A percentile compares a stretch with the other conserved stretches of the same genome.
phyloP scores from a whole-genome alignment of 2,329 filamentous ascomycete species.

The Alternaria sp. region DNA sequence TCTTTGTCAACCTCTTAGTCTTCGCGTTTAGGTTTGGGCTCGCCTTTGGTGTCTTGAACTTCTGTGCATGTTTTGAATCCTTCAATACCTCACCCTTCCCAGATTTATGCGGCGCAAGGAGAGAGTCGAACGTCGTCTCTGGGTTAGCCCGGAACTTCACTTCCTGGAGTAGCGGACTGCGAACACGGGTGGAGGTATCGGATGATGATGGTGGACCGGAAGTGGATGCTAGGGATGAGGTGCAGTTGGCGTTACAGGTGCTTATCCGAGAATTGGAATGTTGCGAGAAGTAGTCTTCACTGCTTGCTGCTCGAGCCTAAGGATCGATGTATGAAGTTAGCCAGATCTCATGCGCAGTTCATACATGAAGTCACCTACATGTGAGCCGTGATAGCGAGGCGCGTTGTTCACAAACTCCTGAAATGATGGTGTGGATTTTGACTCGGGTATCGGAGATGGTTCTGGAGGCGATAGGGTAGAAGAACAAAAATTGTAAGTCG shows the following conservation, averaged over 20 bases:
- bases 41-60: background rate
- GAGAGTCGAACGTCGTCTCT: conserved; percentile 36
- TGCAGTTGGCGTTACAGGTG: background rate
- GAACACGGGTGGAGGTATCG: conserved; percentile 11
- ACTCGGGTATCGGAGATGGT: background rate
- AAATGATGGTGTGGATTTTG: background rate
- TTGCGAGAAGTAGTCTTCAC: conserved; percentile 19
- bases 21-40: background rate
- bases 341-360: no score
- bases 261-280: background rate
- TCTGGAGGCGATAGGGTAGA: conserved; percentile 6
- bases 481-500: conserved; percentile 15
- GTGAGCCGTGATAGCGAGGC: background rate
- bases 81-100: conserved; percentile 38
- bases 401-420: background rate
- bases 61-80: conserved; percentile 21
- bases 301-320: conserved; percentile 14
- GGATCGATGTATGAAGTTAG: no score
- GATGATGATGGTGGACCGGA: background rate
- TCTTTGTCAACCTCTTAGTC: background rate
- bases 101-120: conserved; percentile 36
- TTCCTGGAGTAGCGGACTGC: conserved; percentile 24
- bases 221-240: conserved; percentile 3
- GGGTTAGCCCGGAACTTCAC: conserved; percentile 17
- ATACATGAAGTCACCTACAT: background rate